Base-by-base conservation (phyloP, 1,284 basidiomycete genomes). In the Porodaedalea pini region DNA sequence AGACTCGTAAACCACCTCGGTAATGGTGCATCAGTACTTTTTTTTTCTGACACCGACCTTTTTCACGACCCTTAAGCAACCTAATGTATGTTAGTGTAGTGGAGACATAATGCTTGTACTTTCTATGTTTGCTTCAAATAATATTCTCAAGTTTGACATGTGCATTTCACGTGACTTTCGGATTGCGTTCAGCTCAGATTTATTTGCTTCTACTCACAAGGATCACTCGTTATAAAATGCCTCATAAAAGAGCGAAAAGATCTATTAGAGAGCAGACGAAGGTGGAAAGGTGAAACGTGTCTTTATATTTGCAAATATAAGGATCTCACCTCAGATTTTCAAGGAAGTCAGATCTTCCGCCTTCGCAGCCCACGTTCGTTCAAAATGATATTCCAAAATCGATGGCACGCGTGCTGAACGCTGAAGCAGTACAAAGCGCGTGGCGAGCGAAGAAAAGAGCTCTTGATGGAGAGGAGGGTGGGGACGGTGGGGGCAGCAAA, bases 371-470 rank as follows among this genome's bases (percentile, higher is more conserved):
- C 1, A 36, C 32, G 3, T 50, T 57, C 27, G 60, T 78, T 15
- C 68, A 67, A 61, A 69, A 73, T 45, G 73, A 75, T 5, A 77
- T 90, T 21, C 88, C 88, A 2, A 90, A 90, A 70, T 79, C 83
- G 11, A 77, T 77, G 13, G 69, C 78, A 39, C 77, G 88, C 13
- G 76, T 88, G 19, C 68, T 90, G 37, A 81, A 88, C 62, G 85
- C 88, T 1, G 73, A 73, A 31, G 71, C 75, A 58, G 75, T 87
- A 34, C 75, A 84, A 55, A 75, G 78, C 43, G 78, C 82, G 52
- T 86, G 70, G 64, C 77, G 74, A 44, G 67, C 71, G 53, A 83
- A 77, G 70, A 82, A 80, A 68, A 75, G 77, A 37, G 69, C 70
- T 34, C 71, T 70, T 4, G 68, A 67, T 23, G 69, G 62, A 5